Percentiles rank a stretch among this genome's conserved stretches.
These are phyloP conservation scores for Trichosporon sp. DNA, from an alignment of 1,284 basidiomycete genomes.

Conservation along the genomic window DNA sequence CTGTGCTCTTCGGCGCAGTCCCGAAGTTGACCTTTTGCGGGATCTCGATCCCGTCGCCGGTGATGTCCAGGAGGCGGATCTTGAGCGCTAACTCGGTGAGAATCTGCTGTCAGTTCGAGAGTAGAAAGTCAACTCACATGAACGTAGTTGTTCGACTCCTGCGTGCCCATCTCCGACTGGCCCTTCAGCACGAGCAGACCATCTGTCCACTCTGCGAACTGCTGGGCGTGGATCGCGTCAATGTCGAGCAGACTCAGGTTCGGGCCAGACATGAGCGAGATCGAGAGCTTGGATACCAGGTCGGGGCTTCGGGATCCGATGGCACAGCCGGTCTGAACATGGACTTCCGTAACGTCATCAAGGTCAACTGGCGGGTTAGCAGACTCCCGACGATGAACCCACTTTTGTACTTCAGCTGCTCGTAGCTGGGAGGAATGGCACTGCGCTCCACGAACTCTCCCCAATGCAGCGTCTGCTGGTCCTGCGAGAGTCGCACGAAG, in stretches of 20 bases:
- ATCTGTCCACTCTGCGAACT: constrained; percentile 95
- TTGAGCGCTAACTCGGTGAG: constrained; percentile 91
- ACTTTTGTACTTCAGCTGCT: constrained; percentile 58
- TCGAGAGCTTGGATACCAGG: constrained; percentile 63
- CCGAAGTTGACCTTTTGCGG: constrained; percentile 55
- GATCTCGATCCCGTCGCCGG: constrained; percentile 87
- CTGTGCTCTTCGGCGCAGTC: constrained; percentile 67
- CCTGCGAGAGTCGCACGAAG: constrained; percentile 39
- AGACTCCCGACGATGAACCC: constrained; percentile 24
- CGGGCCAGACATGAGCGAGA: constrained; percentile 63
- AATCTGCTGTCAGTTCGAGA: constrained; percentile 22
- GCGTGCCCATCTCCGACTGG: constrained; percentile 66
- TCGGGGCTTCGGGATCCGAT: constrained; percentile 51
- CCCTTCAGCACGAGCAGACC: constrained; percentile 81
- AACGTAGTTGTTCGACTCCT: constrained; percentile 79
- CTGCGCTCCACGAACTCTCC: constrained; percentile 32
- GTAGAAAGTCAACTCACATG: constrained; percentile 26
- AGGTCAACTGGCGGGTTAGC: constrained; percentile 58
- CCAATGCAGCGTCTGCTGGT: constrained; percentile 40
- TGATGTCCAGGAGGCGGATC: constrained; percentile 85
- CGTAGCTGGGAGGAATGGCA: constrained; percentile 26
- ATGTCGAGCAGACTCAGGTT: constrained; percentile 77
- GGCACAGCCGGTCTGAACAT: constrained; percentile 66
- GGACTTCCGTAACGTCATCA: constrained; percentile 68
- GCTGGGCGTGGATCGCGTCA: constrained; percentile 74